phyloP scores from a whole-genome alignment of 441 rosid species.

The Francoa sonchifolia region DNA sequence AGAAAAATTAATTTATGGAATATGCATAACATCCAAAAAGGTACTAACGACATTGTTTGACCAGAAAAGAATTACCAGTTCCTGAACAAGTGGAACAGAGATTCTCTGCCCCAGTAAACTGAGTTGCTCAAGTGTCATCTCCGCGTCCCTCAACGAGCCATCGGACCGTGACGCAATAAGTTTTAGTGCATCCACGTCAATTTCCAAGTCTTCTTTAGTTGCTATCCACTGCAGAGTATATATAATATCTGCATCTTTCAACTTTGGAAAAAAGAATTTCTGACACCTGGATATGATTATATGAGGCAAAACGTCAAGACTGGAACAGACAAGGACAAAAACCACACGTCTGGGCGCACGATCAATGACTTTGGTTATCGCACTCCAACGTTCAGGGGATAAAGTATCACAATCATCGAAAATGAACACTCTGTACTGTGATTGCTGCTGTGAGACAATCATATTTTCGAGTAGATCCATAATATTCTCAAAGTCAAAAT shows the following conservation, averaged over 20 bases:
- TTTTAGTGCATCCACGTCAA: conserved; percentile 81
- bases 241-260: conserved; percentile 83
- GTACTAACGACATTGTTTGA: not conserved
- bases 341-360: conserved; percentile 80
- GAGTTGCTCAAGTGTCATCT: conserved; percentile 94
- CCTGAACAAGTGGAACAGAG: conserved; percentile 82
- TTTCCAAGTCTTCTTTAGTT: conserved; percentile 64
- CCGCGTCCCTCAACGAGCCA: conserved; percentile 95
- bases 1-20: too few species aligned
- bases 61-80: conserved; percentile 43
- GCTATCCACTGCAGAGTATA: conserved; percentile 74
- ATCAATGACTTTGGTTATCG: conserved; percentile 73
- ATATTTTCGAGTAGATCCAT: conserved; percentile 56
- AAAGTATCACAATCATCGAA: conserved; percentile 84
- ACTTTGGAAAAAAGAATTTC: conserved; percentile 92
- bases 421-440: conserved; percentile 63
- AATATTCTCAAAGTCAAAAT: conserved; percentile 56
- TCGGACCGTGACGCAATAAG: conserved; percentile 94
- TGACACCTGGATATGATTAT: conserved; percentile 90
- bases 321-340: conserved; percentile 76
- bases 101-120: conserved; percentile 87
- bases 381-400: conserved; percentile 72
- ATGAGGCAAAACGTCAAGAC: conserved; percentile 90
- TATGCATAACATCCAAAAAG: not conserved
- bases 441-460: conserved; percentile 45